Evolutionary conservation across 768 basidiomycete species (phyloP), one percentile per base, ranked within the genome.

Genomic region (Cyclocybe aegerita): DNA sequence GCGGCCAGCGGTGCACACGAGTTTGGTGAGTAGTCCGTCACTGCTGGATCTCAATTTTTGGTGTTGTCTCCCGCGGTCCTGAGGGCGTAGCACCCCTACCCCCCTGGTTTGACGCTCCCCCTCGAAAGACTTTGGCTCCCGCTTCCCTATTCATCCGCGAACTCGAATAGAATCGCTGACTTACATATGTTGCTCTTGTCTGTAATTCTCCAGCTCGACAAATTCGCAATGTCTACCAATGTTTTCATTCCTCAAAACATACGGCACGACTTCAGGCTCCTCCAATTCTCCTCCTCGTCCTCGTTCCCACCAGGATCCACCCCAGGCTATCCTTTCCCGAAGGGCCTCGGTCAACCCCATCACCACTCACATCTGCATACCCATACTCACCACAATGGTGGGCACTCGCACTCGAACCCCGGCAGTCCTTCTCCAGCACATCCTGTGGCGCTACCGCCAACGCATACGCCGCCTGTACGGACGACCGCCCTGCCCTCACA

Each of bases 211-310:
- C 59, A 91, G 89, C 74, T 93, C 10, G 88, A 93, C 62, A 80
- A 78, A 59, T 92, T 93, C 62, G 76, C 88, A 2, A 83, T 93
- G 79, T 91, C 88, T 59, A 80, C 78, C 5, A 80, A 80, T 37
- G 65, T 88, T 42, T 68, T 74, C 31, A 62, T 87, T 8, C 73
- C 78, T 16, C 68, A 76, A 35, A 69, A 71, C 29, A 63, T 70
- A 14, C 72, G 71, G 31, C 66, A 69, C 33, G 72, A 70, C 7
- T 60, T 73, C 32, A 65, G 62, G 46, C 55, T 67, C 4, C 58
- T 70, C 9, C 66, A 66, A 1, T 67, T 71, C 48, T 48, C 56
- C 6, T 42, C 57, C 34, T 38, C 53, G 4, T 52, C 56, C 9
- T 44, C 52, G 40, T 23, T 23, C 4, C 23, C 23, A 23, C 23